Conservation (phyloP, 805 yeast genomes). For the Priceomyces melissophilus region DNA sequence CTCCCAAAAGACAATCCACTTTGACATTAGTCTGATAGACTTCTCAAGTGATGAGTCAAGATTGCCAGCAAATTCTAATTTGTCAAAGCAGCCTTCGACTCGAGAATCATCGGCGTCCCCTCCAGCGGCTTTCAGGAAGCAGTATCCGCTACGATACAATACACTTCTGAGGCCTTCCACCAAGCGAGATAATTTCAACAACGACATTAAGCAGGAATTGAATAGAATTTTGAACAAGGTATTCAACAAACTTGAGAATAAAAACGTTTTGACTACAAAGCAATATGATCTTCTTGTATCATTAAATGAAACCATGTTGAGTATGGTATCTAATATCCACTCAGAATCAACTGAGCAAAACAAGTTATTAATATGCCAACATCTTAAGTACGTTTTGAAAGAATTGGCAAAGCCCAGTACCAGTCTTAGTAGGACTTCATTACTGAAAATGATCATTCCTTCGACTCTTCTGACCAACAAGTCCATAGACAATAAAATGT, state of each 20-base stretch:
- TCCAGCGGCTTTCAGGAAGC: constrained; percentile 6
- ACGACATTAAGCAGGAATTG: constrained; percentile 22
- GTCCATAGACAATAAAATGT: constrained; percentile 5
- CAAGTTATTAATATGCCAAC: constrained; percentile 35
- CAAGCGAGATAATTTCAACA: constrained; percentile 14
- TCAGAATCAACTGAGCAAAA: constrained; percentile 11
- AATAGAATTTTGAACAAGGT: constrained; percentile 39
- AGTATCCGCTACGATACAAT: constrained; percentile 8
- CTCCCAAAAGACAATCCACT: constrained; percentile 20
- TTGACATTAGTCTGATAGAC: constrained; percentile 34
- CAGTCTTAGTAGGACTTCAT: constrained; percentile 9
- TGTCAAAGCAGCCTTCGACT: constrained; percentile 13
- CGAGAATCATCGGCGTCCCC: constrained; percentile 22
- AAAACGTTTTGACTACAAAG: constrained; percentile 26
- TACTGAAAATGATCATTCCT: constrained; percentile 36
- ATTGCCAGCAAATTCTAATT: constrained; percentile 10
- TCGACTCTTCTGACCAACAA: constrained; percentile 17
- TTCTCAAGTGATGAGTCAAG: constrained; percentile 1
- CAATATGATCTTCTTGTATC: constrained; percentile 36
- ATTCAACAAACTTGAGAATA: constrained; percentile 34
- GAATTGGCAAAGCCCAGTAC: constrained; percentile 25
- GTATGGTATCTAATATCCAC: constrained; percentile 19
- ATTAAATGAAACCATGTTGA: constrained; percentile 33
- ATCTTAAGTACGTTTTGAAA: constrained; percentile 36
- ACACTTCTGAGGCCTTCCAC: constrained; percentile 8